Evolutionary conservation across 208 protist genomes (phyloP), one percentile per base, ranked within the genome.

Genomic region (Leishmania guyanensis): DNA sequence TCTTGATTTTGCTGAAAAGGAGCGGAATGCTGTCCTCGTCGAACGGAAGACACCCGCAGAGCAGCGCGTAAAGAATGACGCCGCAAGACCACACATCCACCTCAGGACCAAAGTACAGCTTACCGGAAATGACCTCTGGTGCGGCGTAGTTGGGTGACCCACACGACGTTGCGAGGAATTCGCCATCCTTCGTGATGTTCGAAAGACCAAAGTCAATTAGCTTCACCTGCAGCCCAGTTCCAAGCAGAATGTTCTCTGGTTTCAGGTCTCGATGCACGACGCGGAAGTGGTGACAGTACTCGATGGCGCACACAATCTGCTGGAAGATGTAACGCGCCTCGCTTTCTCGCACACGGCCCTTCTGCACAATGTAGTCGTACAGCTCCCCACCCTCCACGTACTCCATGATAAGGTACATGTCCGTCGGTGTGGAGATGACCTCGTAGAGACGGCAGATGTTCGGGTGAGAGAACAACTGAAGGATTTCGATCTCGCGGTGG

Each of bases 401-500:
- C 89, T 99, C 99, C 98, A 99, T 99, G 71, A 99, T 97, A 81
- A 99, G 97, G 83, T 99, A 99, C 60, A 99, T 99, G 88, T 99
- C 98, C 3, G 95, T 99, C 17, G 95, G 90, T 14, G 98, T 99
- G 22, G 97, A 97, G 66, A 99, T 99, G 20, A 99, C 99, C 73
- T 97, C 96, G 79, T 99, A 99, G 65, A 99, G 94, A 26, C 97
- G 94, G 88, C 99, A 99, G 82, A 99, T 99, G 90, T 99, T 99
- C 26, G 99, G 99, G 84, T 99, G 99, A 33, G 97, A 91, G 85
- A 99, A 99, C 58, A 99, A 91, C 82, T 98, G 98, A 58, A 99
- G 89, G 77, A 99, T 99, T 79, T 99, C 95, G 73, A 99, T 99
- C 83, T 99, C 99, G 36, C 99, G 96, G 77, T 90, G 82, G 43